Evolutionary conservation across 208 protist genomes (phyloP).

Genomic region (Trypanosoma boissoni): DNA sequence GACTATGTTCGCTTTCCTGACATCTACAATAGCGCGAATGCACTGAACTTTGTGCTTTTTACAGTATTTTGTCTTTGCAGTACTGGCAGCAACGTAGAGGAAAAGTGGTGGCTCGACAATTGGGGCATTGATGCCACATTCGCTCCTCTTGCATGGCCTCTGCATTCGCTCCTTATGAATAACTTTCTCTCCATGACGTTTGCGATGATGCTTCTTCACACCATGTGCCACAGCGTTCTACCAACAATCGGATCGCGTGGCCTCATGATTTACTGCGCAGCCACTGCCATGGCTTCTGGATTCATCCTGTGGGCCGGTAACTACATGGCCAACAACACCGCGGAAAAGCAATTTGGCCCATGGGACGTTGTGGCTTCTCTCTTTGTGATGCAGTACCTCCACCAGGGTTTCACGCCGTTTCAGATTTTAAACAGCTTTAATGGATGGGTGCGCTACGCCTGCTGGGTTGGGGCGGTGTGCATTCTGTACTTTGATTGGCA

Average conservation of each 20-base stretch:
- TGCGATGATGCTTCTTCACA: slow-evolving; percentile 89
- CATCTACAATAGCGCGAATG: slow-evolving; percentile 90
- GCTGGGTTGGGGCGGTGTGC: slow-evolving; percentile 79
- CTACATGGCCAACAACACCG: slow-evolving; percentile 30
- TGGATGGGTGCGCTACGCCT: slow-evolving; percentile 87
- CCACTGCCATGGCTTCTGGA: slow-evolving; percentile 73
- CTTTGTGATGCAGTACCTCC: slow-evolving; percentile 83
- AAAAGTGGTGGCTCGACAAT: slow-evolving; percentile 79
- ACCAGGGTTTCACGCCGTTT: slow-evolving; percentile 66
- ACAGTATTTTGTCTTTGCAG: slow-evolving; percentile 88
- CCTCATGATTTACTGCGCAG: slow-evolving; percentile 54
- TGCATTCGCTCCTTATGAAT: slow-evolving; percentile 85
- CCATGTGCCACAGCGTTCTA: slow-evolving; percentile 72
- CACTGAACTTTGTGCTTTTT: slow-evolving; percentile 87
- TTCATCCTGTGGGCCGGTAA: slow-evolving; percentile 71
- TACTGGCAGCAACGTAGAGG: slow-evolving; percentile 80
- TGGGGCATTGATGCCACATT: slow-evolving; percentile 73
- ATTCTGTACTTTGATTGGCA: slow-evolving; percentile 92
- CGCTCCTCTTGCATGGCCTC: slow-evolving; percentile 69
- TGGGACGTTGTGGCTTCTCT: slow-evolving; percentile 82
- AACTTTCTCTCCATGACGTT: slow-evolving; percentile 90
- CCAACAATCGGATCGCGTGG: slow-evolving; percentile 63
- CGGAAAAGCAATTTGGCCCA: slow-evolving; percentile 89
- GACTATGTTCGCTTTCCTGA: slow-evolving; percentile 79
- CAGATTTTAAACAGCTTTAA: slow-evolving; percentile 80